Base-by-base conservation (phyloP, 1,284 basidiomycete species). In the Wolfiporia cocos region DNA sequence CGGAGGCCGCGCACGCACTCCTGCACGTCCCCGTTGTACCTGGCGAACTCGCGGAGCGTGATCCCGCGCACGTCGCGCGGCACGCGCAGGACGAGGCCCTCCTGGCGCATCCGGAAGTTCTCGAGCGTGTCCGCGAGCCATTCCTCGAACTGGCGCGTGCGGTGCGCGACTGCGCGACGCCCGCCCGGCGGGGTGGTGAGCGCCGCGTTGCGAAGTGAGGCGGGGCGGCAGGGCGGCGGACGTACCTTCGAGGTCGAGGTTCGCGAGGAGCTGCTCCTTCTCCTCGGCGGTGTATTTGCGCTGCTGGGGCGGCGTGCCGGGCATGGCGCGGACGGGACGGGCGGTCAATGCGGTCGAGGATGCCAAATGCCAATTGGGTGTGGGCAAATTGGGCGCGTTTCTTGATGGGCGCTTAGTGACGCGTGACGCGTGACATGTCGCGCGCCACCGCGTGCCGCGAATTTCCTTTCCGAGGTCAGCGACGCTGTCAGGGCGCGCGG, bases 181-280 rank as follows among this genome's bases (percentile, higher is more conserved):
- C 14, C n/a, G n/a, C n/a, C n/a, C n/a, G n/a, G n/a, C n/a, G n/a
- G 34, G 40, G 32, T 44, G 34, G 47, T 43, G 32, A 36, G 39
- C 39, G 39, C 43, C 17, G 35, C 23, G 37, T 38, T 42, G 11
- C 30, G 29, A 38, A 33, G 42, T 10, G 20, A 34, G 18, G 41
- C n/a, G 28, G 39, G 37, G 14, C 29, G 36, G 28, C 56, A 20
- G 9, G 7, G 39, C 14, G n/a, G n/a, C n/a, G 19, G 12, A 36
- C 22, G 9, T 50, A 85, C 86, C 82, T 76, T 89, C 86, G 47
- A 88, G 73, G 49, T 88, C 84, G 40, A 89, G 71, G 58, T 89
- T 89, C 34, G 73, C 73, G 20, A 88, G 64, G 2, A 89, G 70
- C 50, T 87, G 81, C 29, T 73, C 66, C 54, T 88, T 88, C 63